A percentile compares a stretch with the other conserved stretches of the same genome.
These are phyloP conservation scores for Waltergamsia citrina DNA, from an alignment of 2,329 filamentous ascomycete species.

Conservation along the genomic window DNA sequence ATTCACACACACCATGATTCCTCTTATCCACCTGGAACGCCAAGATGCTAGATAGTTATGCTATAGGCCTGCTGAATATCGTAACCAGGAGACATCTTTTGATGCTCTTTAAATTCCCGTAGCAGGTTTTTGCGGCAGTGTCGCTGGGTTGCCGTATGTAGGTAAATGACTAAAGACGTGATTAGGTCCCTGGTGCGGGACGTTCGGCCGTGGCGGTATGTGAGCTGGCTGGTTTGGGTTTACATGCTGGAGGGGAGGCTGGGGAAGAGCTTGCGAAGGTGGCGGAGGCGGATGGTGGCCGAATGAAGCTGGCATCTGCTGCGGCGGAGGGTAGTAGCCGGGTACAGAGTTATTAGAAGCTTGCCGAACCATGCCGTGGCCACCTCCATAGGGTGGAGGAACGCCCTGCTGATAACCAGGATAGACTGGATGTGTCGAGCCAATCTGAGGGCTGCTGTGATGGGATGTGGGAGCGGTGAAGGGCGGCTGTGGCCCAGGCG, in stretches of 20 bases:
- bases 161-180: conserved; percentile 43
- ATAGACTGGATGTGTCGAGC: conserved; percentile 40
- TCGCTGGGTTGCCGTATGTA: conserved; percentile 50
- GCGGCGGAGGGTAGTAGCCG: conserved; percentile 35
- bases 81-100: conserved; percentile 13
- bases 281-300: conserved; percentile 26
- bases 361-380: conserved; percentile 48
- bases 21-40: conserved; percentile 24
- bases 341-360: conserved; percentile 45
- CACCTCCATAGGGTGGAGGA: conserved; percentile 35
- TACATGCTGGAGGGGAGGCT: conserved; percentile 4
- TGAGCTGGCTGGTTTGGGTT: conserved; percentile 20
- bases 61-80: conserved; percentile 5
- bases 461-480: conserved; percentile 39
- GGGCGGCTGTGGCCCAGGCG: conserved; percentile 35
- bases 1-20: not conserved
- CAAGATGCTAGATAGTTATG: conserved; percentile 24
- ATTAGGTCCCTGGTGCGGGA: conserved; percentile 26
- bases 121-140: conserved; percentile 49
- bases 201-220: conserved; percentile 35
- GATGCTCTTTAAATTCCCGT: conserved; percentile 32
- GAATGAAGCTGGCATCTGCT: conserved; percentile 15
- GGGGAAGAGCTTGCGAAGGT: conserved; percentile 18
- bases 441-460: conserved; percentile 43
- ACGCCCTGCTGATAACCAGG: conserved; percentile 35